Percentiles rank a stretch among this genome's conserved stretches.
phyloP scores from a whole-genome alignment of 2,329 filamentous ascomycete species.

The Leptodontidium sp. region DNA sequence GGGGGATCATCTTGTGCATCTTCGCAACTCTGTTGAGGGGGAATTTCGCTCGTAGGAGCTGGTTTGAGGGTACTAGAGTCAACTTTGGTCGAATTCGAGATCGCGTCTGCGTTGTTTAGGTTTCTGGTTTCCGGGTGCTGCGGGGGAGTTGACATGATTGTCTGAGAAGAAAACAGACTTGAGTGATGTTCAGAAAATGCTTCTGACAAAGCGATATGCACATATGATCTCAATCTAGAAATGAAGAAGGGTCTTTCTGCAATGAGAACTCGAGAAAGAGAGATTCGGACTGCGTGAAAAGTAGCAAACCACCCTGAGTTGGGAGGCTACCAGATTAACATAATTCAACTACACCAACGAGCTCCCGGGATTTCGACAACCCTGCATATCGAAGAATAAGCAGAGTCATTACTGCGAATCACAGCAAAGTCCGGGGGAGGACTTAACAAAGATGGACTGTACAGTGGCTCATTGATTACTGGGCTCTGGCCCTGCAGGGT shows the following conservation, averaged over 20 bases:
- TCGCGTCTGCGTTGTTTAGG: neutral
- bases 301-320: neutral
- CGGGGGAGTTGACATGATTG: neutral
- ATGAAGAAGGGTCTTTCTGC: neutral
- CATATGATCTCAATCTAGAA: neutral
- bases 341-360: neutral
- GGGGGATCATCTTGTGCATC: neutral
- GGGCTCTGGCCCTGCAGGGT: neutral
- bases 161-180: no score
- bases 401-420: no score
- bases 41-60: no score
- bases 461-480: constrained; percentile 5
- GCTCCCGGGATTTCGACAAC: neutral
- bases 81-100: neutral
- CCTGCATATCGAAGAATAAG: constrained; percentile 1
- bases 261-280: neutral
- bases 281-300: neutral
- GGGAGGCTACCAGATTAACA: no score
- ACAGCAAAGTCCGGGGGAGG: neutral
- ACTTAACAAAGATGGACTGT: neutral
- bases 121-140: neutral
- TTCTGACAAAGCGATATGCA: no score
- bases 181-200: neutral
- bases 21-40: neutral
- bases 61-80: neutral